A percentile compares a stretch with the other conserved stretches of the same genome.
Conservation (phyloP, 441 rosid species). For the Sinapis alba region DNA sequence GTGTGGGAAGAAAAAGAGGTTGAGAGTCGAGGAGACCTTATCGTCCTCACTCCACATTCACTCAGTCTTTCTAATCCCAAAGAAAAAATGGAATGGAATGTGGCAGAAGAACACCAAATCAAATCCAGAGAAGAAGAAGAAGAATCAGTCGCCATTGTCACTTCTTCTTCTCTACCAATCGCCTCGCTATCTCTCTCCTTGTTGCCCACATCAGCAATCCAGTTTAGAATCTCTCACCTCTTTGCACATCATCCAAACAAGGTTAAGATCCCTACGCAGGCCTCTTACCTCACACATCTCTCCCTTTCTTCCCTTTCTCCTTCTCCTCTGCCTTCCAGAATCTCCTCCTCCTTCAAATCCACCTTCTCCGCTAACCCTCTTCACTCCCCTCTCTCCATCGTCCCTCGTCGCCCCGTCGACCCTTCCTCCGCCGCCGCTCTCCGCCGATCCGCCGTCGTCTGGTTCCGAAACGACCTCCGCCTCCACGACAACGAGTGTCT, state of each 20-base stretch:
- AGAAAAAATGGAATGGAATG: slow-evolving; percentile 45
- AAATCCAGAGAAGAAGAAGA: slow-evolving; percentile 56
- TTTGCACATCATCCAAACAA: slow-evolving; percentile 49
- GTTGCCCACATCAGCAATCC: slow-evolving; percentile 37
- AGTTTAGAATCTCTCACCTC: slow-evolving; percentile 49
- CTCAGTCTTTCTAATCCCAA: slow-evolving; percentile 14
- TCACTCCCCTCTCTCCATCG: slow-evolving; percentile 67
- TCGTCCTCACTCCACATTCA: slow-evolving; percentile 33
- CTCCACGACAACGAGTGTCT: slow-evolving; percentile 91
- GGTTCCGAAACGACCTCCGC: slow-evolving; percentile 96
- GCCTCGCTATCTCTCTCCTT: slow-evolving; percentile 53
- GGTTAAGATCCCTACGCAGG: slow-evolving; percentile 74
- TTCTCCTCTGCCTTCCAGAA: slow-evolving; percentile 42
- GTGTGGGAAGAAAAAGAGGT: too few species aligned
- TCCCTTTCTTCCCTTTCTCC: slow-evolving; percentile 49
- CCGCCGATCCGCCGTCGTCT: slow-evolving; percentile 84
- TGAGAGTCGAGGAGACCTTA: slow-evolving; percentile 16
- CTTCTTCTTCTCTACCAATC: slow-evolving; percentile 52
- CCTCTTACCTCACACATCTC: slow-evolving; percentile 58
- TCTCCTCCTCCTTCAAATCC: slow-evolving; percentile 80
- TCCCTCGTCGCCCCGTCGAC: slow-evolving; percentile 82
- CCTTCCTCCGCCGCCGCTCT: slow-evolving; percentile 79
- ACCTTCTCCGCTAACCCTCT: slow-evolving; percentile 74
- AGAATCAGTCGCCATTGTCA: slow-evolving; percentile 46
- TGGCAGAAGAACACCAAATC: slow-evolving; percentile 24